Percentiles rank a stretch among this genome's conserved stretches.
These are phyloP conservation scores for Desmodesmus armatus DNA, from an alignment of 139 green algal species.

Conservation along the genomic window DNA sequence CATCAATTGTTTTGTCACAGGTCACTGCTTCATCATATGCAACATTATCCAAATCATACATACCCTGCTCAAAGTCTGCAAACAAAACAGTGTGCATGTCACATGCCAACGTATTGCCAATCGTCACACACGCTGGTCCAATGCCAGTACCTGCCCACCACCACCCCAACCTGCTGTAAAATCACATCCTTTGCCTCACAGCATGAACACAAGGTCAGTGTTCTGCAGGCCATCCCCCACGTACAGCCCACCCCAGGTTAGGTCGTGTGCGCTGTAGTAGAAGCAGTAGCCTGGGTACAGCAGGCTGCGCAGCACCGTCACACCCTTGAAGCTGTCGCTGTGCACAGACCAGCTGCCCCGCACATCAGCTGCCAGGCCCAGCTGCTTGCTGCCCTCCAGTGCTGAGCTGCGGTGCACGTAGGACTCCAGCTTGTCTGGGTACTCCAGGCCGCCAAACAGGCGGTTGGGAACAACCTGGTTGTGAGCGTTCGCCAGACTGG, in stretches of 20 bases:
- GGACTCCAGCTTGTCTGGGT: conserved; percentile 83
- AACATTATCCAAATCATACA: no score
- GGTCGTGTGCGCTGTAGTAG: conserved; percentile 72
- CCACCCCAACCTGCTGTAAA: no score
- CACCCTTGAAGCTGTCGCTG: conserved; percentile 72
- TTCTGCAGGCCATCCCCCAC: conserved; percentile 76
- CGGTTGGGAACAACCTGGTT: conserved; percentile 71
- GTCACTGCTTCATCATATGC: no score
- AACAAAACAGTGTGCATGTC: no score
- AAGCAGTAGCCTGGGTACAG: conserved; percentile 81
- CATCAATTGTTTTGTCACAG: no score
- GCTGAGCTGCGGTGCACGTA: conserved; percentile 64
- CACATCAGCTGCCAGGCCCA: conserved; percentile 67
- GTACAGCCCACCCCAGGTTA: conserved; percentile 77
- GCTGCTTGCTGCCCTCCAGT: conserved; percentile 24
- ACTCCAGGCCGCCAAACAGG: conserved; percentile 66
- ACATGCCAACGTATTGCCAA: no score
- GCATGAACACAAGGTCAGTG: conserved; percentile 86
- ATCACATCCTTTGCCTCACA: no score
- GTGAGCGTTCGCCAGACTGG: conserved; percentile 60
- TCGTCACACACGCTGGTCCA: no score
- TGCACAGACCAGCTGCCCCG: conserved; percentile 75
- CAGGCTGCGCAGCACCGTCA: conserved; percentile 59
- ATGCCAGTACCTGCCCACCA: no score
- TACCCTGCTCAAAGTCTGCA: no score